Conservation (phyloP, 495 filamentous ascomycete genomes). For the Penicillium pulvis region DNA sequence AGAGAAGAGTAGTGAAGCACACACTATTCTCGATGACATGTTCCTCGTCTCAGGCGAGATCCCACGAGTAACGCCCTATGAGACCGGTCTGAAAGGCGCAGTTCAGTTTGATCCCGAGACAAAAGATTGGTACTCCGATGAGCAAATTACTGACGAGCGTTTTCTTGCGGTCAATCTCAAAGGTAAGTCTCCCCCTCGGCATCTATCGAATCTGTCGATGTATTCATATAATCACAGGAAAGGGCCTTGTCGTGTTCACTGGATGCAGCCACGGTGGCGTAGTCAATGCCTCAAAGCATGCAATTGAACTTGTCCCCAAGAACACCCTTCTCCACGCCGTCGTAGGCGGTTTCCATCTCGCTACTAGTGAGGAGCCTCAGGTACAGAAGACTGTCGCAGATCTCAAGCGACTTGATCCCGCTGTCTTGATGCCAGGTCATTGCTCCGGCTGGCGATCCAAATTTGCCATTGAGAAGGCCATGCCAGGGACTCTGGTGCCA, state of each 20-base stretch:
- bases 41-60: slow-evolving; percentile 63
- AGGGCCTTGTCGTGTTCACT: slow-evolving; percentile 62
- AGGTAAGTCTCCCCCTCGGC: slow-evolving; percentile 26
- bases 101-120: slow-evolving; percentile 48
- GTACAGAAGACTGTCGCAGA: slow-evolving; percentile 52
- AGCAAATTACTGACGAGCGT: slow-evolving; percentile 58
- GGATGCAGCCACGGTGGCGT: slow-evolving; percentile 65
- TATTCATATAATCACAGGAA: slow-evolving; percentile 34
- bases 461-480: slow-evolving; percentile 58
- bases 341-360: slow-evolving; percentile 63
- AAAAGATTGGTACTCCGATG: slow-evolving; percentile 56
- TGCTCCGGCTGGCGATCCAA: slow-evolving; percentile 65
- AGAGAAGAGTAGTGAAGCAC: slow-evolving; percentile 43
- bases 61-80: slow-evolving; percentile 55
- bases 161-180: slow-evolving; percentile 61
- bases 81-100: slow-evolving; percentile 51
- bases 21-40: slow-evolving; percentile 55
- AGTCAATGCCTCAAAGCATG: slow-evolving; percentile 56
- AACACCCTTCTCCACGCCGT: slow-evolving; percentile 55
- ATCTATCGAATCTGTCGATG: slow-evolving; percentile 11
- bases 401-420: slow-evolving; percentile 54
- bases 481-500: slow-evolving; percentile 58
- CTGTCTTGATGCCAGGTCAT: slow-evolving; percentile 59
- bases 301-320: slow-evolving; percentile 40
- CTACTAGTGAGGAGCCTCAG: slow-evolving; percentile 45